Evolutionary conservation across 768 basidiomycete genomes (phyloP), one percentile per base, ranked within the genome.

Genomic region (Auriculariales sp.): DNA sequence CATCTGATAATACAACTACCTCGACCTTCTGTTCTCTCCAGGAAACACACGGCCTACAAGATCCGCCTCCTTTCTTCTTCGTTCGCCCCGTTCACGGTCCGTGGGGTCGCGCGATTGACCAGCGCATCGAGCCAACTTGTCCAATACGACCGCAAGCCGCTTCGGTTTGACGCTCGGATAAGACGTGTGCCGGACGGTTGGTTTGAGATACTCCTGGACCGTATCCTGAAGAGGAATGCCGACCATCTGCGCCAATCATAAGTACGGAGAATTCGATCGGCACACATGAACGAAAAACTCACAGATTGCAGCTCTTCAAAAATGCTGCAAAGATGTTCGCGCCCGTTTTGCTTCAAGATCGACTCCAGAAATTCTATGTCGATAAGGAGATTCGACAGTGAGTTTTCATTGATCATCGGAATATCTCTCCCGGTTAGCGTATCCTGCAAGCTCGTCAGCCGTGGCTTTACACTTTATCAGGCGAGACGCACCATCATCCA

Each of bases 301-400:
- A 90, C 92, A 55, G 75, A 66, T 47, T 81, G 83, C 52, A 97
- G 67, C 62, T 94, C 91, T 19, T 71, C 64, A 62, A 97, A 94
- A n/a, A n/a, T 14, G 80, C 81, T 10, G 75, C 66, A 48, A 71
- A 73, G 22, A 93, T 70, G 60, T 87, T 79, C 1, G 72, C 66
- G 73, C 19, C 82, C 87, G 49, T 84, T 80, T 39, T 79, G 69
- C 56, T 77, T 79, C 55, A 93, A 75, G 57, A 91, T 86, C n/a
- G 79, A 78, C 54, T 94, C 89, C 48, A 97, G 71, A 63, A 93
- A 95, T 51, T 81, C 79, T 52, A 92, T 75, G 60, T 97, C 93
- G 44, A 84, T 76, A 48, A 85, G 68, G 46, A 97, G 74, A 56
- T 93, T 94, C 28, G 82, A 77, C 35, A 95, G 72, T 1, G 87